phyloP scores from a whole-genome alignment of 257 asterid genomes.

The Knoxia roxburghii region DNA sequence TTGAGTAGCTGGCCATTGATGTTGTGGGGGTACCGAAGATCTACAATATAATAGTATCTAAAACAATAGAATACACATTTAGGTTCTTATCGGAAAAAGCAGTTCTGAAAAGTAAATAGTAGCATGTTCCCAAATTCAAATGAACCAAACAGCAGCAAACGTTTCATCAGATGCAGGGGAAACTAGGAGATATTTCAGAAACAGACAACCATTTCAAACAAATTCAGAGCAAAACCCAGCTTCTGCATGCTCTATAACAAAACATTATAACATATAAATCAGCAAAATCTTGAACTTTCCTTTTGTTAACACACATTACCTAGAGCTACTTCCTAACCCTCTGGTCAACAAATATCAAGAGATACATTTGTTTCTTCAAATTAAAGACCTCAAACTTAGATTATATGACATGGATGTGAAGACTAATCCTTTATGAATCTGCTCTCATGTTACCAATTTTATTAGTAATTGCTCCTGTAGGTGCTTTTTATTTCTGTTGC shows the following conservation, averaged over 20 bases:
- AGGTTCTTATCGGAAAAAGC: neutral
- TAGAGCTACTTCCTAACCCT: neutral
- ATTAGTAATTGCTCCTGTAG: neutral
- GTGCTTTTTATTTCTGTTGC: neutral
- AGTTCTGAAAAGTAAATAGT: neutral
- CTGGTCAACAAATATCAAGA: neutral
- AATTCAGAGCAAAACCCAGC: neutral
- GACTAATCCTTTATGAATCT: neutral
- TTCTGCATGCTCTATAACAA: neutral
- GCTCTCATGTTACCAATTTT: neutral
- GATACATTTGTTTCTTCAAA: neutral
- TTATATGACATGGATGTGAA: neutral
- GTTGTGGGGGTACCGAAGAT: conserved; percentile 64
- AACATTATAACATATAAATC: too few relatives aligned
- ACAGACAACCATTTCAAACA: neutral
- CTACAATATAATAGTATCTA: conserved; percentile 84
- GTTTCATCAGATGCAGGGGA: neutral
- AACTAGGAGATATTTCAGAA: too few relatives aligned
- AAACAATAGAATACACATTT: conserved; percentile 14
- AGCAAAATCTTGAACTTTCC: neutral
- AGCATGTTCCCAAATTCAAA: neutral
- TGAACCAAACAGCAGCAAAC: neutral
- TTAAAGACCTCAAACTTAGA: neutral
- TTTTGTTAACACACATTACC: neutral
- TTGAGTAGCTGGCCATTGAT: conserved; percentile 52